Conservation (phyloP, 495 filamentous ascomycete genomes). For the Podospora pseudoanserina region DNA sequence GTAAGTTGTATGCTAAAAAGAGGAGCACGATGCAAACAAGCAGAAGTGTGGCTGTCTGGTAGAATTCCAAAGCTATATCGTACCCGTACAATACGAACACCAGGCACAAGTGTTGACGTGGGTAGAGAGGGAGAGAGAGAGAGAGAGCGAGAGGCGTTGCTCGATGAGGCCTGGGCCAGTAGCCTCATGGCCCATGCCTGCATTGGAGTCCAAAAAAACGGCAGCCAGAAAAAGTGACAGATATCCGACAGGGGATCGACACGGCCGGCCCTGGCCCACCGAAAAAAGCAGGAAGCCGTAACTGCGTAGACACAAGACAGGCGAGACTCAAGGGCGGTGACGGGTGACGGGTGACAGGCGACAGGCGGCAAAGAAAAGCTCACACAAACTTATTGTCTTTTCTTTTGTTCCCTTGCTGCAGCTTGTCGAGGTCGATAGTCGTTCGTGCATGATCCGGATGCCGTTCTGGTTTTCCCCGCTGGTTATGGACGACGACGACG, state of each 20-base stretch:
- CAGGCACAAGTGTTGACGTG: conserved; percentile 6
- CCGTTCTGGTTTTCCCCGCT: neutral
- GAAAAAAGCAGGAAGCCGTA: conserved; percentile 10
- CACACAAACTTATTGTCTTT: conserved; percentile 17
- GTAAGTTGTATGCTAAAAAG: conserved; percentile 18
- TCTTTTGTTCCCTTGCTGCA: conserved; percentile 5
- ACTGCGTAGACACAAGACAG: neutral
- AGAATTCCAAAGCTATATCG: conserved; percentile 16
- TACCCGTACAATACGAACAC: neutral
- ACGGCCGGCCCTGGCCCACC: conserved; percentile 1
- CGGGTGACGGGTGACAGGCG: conserved; percentile 4
- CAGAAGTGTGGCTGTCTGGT: conserved; percentile 16
- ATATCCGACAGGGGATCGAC: conserved; percentile 14
- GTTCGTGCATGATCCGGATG: conserved; percentile 8
- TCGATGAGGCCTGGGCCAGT: conserved; percentile 4
- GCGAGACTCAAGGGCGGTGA: conserved; percentile 7
- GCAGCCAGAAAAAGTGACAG: conserved; percentile 14
- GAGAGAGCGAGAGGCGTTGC: neutral
- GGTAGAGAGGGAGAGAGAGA: neutral
- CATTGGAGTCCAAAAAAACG: neutral
- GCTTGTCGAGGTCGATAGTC: conserved; percentile 19
- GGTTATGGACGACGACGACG: neutral
- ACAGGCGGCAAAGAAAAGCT: neutral
- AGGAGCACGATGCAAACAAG: conserved; percentile 21
- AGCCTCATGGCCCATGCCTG: conserved; percentile 3